Conservation (phyloP, 169 alveolate genomes). For the Cytauxzoon felis region DNA sequence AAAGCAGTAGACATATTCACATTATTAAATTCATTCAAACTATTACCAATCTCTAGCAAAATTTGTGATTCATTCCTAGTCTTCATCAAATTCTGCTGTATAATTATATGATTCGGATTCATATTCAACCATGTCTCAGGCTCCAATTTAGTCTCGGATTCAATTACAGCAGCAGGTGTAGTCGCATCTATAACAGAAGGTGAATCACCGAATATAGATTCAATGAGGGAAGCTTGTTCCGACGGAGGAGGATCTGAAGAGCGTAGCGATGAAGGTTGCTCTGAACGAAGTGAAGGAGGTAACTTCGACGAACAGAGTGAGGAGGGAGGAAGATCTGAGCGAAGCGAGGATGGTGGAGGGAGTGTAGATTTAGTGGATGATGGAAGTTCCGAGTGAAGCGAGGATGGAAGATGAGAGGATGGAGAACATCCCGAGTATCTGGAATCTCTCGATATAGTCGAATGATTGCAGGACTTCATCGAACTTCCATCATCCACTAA, state of each 20-base stretch:
- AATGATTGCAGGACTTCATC: too few species aligned
- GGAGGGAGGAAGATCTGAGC: too few species aligned
- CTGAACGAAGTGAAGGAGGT: constrained; percentile 5
- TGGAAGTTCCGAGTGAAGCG: too few species aligned
- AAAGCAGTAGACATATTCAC: constrained; percentile 57
- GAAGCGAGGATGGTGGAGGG: too few species aligned
- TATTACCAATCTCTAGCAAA: constrained; percentile 26
- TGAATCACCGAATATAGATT: constrained; percentile 4
- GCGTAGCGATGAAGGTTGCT: too few species aligned
- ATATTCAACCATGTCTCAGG: constrained; percentile 65
- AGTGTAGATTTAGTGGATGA: too few species aligned
- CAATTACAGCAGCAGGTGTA: constrained; percentile 58
- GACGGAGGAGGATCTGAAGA: too few species aligned
- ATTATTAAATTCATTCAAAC: constrained; percentile 29
- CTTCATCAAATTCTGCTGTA: constrained; percentile 48
- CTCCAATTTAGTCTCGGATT: constrained; percentile 43
- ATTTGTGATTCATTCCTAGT: constrained; percentile 36
- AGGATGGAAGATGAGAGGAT: too few species aligned
- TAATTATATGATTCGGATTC: constrained; percentile 51
- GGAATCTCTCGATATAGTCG: too few species aligned
- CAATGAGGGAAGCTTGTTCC: constrained; percentile 2
- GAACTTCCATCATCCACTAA: too few species aligned
- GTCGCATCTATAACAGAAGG: constrained; percentile 46
- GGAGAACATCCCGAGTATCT: too few species aligned
- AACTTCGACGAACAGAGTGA: neutral